Percentiles rank a stretch among this genome's conserved stretches.
These are phyloP conservation scores for Eruca vesicaria DNA, from an alignment of 441 rosid species.

Conservation along the genomic window DNA sequence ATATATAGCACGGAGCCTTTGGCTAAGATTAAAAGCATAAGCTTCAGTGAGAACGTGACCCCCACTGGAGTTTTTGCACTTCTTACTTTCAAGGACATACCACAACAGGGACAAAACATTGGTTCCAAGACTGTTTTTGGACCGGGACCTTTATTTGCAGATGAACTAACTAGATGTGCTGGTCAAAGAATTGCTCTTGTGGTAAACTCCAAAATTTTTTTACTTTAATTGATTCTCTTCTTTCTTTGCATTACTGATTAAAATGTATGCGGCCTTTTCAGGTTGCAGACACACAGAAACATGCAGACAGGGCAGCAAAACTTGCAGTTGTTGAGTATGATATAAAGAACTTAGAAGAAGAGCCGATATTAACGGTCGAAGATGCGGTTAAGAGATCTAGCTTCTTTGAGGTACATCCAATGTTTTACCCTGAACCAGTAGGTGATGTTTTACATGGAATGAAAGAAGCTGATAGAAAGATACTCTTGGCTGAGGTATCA, in stretches of 20 bases:
- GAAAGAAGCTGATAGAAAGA: slow-evolving; percentile 69
- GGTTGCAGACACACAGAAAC: slow-evolving; percentile 84
- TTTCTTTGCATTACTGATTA: neutral
- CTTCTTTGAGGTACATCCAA: slow-evolving; percentile 53
- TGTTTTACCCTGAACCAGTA: slow-evolving; percentile 49
- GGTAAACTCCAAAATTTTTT: slow-evolving; percentile 43
- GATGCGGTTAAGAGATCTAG: slow-evolving; percentile 70
- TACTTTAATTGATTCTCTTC: neutral
- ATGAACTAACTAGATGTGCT: slow-evolving; percentile 54
- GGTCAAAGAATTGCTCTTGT: slow-evolving; percentile 79
- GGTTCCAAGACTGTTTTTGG: slow-evolving; percentile 51
- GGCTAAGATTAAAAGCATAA: slow-evolving; percentile 55
- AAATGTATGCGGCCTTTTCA: slow-evolving; percentile 16
- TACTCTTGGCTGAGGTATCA: slow-evolving; percentile 55
- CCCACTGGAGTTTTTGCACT: slow-evolving; percentile 44
- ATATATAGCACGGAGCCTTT: slow-evolving; percentile 74
- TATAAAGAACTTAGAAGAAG: slow-evolving; percentile 49
- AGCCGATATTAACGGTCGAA: slow-evolving; percentile 67
- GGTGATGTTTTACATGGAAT: slow-evolving; percentile 71
- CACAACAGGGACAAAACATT: slow-evolving; percentile 54
- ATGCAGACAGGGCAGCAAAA: slow-evolving; percentile 66
- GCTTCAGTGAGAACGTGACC: slow-evolving; percentile 36
- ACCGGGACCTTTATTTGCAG: slow-evolving; percentile 57
- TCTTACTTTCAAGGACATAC: slow-evolving; percentile 66
- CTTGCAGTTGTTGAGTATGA: slow-evolving; percentile 63